These are phyloP conservation scores for Ceriops zippeliana DNA, from an alignment of 345 rosid species.

Conservation along the genomic window DNA sequence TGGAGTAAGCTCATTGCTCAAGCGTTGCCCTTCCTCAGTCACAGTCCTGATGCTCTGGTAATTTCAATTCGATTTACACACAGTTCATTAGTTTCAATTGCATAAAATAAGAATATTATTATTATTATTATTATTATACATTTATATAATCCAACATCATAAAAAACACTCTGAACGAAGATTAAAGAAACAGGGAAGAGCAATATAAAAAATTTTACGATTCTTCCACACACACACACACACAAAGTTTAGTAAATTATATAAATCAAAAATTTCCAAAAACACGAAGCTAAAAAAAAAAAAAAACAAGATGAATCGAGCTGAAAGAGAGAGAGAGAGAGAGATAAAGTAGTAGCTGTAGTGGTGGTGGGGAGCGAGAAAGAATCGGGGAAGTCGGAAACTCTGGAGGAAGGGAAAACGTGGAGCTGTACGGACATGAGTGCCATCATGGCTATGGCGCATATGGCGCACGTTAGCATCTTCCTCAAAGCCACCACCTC, in stretches of 20 bases:
- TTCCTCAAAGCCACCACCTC: slow-evolving; percentile 42
- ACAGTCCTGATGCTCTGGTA: slow-evolving; percentile 24
- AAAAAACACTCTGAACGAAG: no score
- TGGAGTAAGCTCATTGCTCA: slow-evolving; percentile 47
- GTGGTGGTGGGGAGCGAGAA: slow-evolving; percentile 38
- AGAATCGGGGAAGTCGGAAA: slow-evolving; percentile 43
- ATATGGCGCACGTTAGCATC: slow-evolving; percentile 57
- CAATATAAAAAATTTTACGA: background rate
- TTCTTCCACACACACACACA: background rate
- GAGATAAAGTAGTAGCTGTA: no score
- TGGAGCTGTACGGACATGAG: slow-evolving; percentile 52
- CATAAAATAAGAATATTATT: slow-evolving; percentile 18
- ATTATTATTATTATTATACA: no score
- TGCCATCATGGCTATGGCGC: slow-evolving; percentile 45
- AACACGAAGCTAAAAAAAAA: no score
- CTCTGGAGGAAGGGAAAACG: slow-evolving; percentile 47
- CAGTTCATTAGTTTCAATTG: slow-evolving; percentile 14
- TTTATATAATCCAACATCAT: no score
- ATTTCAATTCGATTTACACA: slow-evolving; percentile 2
- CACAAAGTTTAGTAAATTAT: no score
- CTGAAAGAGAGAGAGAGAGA: no score
- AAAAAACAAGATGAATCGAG: no score
- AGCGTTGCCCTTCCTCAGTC: slow-evolving; percentile 37
- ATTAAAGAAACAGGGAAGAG: no score
- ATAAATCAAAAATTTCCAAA: no score